phyloP scores from a whole-genome alignment of 495 filamentous ascomycete species.

The Neurospora hispaniola region DNA sequence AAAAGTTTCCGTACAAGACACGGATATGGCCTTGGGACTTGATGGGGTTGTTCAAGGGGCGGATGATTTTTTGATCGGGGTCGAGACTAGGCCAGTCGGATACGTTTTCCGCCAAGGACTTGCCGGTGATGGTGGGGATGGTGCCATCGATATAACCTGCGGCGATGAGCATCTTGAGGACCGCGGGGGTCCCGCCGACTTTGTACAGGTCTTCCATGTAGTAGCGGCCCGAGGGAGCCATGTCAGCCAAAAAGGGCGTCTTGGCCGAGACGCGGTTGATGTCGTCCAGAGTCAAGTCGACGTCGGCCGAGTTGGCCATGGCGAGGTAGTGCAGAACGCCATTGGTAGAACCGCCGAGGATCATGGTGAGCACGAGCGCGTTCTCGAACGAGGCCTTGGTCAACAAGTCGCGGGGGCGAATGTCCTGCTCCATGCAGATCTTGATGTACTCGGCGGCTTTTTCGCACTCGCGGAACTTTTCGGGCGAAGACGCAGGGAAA shows the following conservation, averaged over 20 bases:
- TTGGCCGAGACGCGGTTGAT: constrained; percentile 79
- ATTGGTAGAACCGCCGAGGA: constrained; percentile 83
- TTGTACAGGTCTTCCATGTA: constrained; percentile 95
- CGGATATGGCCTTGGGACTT: constrained; percentile 83
- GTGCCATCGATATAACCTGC: constrained; percentile 71
- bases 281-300: constrained; percentile 77
- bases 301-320: constrained; percentile 83
- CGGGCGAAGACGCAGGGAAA: constrained; percentile 75
- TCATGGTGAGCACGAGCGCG: constrained; percentile 87
- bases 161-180: constrained; percentile 85
- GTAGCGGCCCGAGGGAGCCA: constrained; percentile 79
- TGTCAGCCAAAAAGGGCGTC: constrained; percentile 87
- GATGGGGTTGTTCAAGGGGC: constrained; percentile 71
- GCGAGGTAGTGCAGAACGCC: constrained; percentile 90
- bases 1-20: constrained; percentile 81
- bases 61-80: constrained; percentile 76
- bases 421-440: constrained; percentile 76
- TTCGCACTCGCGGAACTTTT: constrained; percentile 85
- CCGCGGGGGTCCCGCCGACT: constrained; percentile 80
- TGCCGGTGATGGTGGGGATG: constrained; percentile 86
- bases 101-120: constrained; percentile 82
- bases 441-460: constrained; percentile 81
- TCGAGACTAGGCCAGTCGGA: constrained; percentile 68
- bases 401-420: constrained; percentile 73
- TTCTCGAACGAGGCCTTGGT: constrained; percentile 86